Conservation (phyloP, 2,329 filamentous ascomycete species). For the Pyricularia grisea region DNA sequence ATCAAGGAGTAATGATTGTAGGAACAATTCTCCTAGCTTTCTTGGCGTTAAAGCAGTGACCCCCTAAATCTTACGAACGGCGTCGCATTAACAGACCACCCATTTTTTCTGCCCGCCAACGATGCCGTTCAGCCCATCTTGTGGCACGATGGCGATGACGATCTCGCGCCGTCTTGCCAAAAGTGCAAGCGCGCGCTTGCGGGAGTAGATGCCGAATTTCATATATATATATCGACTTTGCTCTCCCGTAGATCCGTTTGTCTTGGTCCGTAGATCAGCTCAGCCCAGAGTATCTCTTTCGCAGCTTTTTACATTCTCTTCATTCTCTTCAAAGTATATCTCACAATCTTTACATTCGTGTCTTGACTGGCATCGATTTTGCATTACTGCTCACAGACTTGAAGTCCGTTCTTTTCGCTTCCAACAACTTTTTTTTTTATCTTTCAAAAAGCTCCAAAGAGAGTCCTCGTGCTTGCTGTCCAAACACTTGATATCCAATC, state of each 20-base stretch:
- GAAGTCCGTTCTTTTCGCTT: background rate
- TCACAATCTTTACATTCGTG: background rate
- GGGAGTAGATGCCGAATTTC: background rate
- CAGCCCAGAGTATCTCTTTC: background rate
- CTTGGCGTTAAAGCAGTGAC: background rate
- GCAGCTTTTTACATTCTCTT: background rate
- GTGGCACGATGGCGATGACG: background rate
- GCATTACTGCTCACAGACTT: background rate
- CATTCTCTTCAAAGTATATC: background rate
- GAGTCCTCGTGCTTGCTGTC: background rate
- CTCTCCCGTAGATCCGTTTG: background rate
- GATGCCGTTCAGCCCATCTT: background rate
- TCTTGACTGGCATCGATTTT: background rate
- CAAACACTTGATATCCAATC: background rate
- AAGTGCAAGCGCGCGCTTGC: background rate
- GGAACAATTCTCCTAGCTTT: background rate
- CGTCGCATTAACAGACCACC: background rate
- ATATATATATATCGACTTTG: background rate
- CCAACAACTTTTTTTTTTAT: background rate
- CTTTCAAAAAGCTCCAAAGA: background rate
- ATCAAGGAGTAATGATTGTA: background rate
- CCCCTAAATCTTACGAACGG: background rate
- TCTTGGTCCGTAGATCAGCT: background rate
- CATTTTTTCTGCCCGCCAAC: background rate
- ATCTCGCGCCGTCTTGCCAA: background rate